Evolutionary conservation across 1,139 yeast genomes (phyloP), one percentile per base, ranked within the genome.

Genomic region (Magnusiomyces ingens): DNA sequence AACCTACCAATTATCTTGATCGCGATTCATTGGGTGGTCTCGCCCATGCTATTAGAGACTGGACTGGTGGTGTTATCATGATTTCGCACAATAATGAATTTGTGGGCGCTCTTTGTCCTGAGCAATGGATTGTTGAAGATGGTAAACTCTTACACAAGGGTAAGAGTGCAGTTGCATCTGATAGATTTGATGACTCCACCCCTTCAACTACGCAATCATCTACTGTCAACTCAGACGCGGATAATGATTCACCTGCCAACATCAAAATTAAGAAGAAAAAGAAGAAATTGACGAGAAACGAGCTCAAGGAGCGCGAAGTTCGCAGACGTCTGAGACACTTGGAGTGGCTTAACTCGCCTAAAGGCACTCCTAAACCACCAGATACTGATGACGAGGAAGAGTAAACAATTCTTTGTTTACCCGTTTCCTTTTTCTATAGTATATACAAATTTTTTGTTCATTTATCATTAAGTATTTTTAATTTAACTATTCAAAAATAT

Each of bases 51-150:
- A 93, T 93, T 67, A 84, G 97, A 72, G 97, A 90, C 70, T 93
- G 98, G 98, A 73, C 81, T 58, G 99, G 99, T 67, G 98, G 98
- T 73, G 98, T 93, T 57, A 95, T 91, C 57, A 89, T 93, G 96
- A 93, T 93, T 75, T 90, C 98, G 57, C 99, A 93, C 76, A 91
- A 91, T 76, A 86, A 84, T 66, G 99, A 93, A 71, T 93, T 93
- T 64, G 97, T 91, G 47, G 96, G 97, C 55, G 98, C 99, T 1
- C 75, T 93, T 64, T 91, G 98, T 71, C 98, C 98, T 45, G 99
- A 93, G 74, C 97, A 91, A 73, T 93, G 99, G 99, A 82, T 86
- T 64, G 95, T 93, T 55, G 95, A 89, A 69, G 86, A 91, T 65
- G 99, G 99, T 68, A 79, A 79, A 59, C 84, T 93, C 72, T 84